Base-by-base conservation (phyloP, 2,329 filamentous ascomycete genomes). In the Plenodomus biglobosus region DNA sequence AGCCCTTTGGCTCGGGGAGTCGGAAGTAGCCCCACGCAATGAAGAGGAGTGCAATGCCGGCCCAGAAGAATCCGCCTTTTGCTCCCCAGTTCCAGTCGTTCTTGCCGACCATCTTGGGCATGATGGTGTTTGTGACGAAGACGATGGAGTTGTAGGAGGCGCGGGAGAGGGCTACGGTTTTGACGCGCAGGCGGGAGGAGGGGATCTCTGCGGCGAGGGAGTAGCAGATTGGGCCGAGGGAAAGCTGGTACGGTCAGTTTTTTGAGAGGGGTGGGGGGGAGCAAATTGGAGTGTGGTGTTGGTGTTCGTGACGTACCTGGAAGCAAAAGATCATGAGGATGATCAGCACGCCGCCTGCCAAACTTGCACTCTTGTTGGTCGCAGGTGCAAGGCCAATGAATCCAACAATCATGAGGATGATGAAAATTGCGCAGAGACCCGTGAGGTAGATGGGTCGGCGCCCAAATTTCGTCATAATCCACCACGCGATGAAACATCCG, bases 211-310 rank as follows among this genome's bases (percentile, higher is more conserved):
- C 82, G 2, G 95, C 90, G 6, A 95, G 80, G 0, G 89, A 92
- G 74, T 94, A 95, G 70, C 87, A 90, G 8, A 95, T 88, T 0
- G 90, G 92, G 20, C 90, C 90, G 21, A 95, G 89, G 0, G 88
- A 61, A 16, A 61, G 50, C 58, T 88, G 38, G 88, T 76, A 66
- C 92, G 86, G 73, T 95, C 94, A 66, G 85, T 82, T 30, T 91
- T 73, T 0, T 88, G 24, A 3, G 37, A 30, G 13, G 7, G 8
- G 8, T 32, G 8, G 8, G 8, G 8, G 27, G 8, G 27, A 8
- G n/a, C n/a, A 32, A 18, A 37, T 19, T n/a, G n/a, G n/a, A n/a
- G n/a, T n/a, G n/a, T n/a, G n/a, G n/a, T 24, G 10, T 5, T 10
- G 22, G 5, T 10, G 22, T 24, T 24, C 22, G 22, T 10, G 8